Evolutionary conservation across 495 filamentous ascomycete genomes (phyloP).

Genomic region (Aspergillus funiculosus): DNA sequence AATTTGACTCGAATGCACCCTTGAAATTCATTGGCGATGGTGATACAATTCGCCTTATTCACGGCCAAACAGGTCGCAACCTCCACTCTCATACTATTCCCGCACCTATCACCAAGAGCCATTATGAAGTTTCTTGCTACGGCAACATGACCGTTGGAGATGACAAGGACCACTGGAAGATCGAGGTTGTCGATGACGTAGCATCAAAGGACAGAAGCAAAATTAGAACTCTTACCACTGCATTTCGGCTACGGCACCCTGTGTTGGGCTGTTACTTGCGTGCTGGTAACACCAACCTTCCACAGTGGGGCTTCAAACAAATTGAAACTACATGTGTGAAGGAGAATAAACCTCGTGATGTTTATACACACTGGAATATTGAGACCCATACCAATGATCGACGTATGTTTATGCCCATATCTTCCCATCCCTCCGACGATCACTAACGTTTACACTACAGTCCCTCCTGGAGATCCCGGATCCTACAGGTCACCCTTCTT

Average conservation of each 20-base stretch:
- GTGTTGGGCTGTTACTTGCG: slow-evolving; percentile 87
- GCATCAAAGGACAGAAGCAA: slow-evolving; percentile 78
- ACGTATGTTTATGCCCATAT: slow-evolving; percentile 53
- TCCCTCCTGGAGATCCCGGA: slow-evolving; percentile 84
- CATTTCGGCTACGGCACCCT: slow-evolving; percentile 82
- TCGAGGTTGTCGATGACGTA: slow-evolving; percentile 88
- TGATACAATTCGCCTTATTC: slow-evolving; percentile 78
- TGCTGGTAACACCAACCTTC: slow-evolving; percentile 92
- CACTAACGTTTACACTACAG: slow-evolving; percentile 39
- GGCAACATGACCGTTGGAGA: slow-evolving; percentile 96
- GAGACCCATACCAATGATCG: slow-evolving; percentile 93
- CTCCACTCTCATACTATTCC: slow-evolving; percentile 86
- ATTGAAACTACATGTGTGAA: slow-evolving; percentile 96
- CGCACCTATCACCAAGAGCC: slow-evolving; percentile 82
- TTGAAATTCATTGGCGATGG: slow-evolving; percentile 73
- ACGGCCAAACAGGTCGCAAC: slow-evolving; percentile 93
- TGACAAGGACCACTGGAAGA: slow-evolving; percentile 94
- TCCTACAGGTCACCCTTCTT: slow-evolving; percentile 95
- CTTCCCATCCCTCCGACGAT: neutral
- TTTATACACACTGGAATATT: slow-evolving; percentile 98
- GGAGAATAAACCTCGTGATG: slow-evolving; percentile 84
- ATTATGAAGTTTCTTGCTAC: slow-evolving; percentile 90
- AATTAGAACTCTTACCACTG: slow-evolving; percentile 87
- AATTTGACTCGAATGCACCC: slow-evolving; percentile 63
- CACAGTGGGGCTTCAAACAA: slow-evolving; percentile 99